Percentiles rank a stretch among this genome's conserved stretches.
These are phyloP conservation scores for Ceratorhiza oryzae-sativae DNA, from an alignment of 1,284 basidiomycete species.

Conservation along the genomic window DNA sequence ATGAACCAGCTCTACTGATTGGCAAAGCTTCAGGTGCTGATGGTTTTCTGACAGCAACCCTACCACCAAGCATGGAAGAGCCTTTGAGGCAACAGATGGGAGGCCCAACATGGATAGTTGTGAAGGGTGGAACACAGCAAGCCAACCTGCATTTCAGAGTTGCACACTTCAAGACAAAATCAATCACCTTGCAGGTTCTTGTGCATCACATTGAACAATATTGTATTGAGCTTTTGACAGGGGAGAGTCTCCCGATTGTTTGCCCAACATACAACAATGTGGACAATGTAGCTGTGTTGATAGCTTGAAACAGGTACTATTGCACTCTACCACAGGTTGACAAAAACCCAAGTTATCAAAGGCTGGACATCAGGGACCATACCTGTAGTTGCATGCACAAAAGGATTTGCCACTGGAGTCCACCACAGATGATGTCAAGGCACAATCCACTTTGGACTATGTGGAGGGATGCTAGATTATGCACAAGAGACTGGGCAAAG, in stretches of 20 bases:
- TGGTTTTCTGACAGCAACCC: background rate
- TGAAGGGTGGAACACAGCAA: background rate
- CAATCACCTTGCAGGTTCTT: background rate
- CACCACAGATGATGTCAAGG: background rate
- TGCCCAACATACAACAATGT: background rate
- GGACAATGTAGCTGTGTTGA: background rate
- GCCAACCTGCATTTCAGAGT: background rate
- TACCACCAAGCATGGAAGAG: background rate
- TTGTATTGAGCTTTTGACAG: background rate
- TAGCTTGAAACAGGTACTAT: no score
- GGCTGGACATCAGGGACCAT: no score
- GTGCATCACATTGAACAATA: background rate
- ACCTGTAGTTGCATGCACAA: background rate
- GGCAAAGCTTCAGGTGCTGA: background rate
- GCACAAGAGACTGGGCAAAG: background rate
- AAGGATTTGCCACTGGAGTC: background rate
- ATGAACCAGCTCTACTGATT: background rate
- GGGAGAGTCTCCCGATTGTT: background rate
- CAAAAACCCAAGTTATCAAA: no score
- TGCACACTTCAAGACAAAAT: background rate
- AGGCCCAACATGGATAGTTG: background rate
- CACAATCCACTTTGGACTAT: background rate
- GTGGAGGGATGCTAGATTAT: background rate
- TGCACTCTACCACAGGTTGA: no score
- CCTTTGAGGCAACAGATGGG: background rate